Evolutionary conservation across 176 grass and related monocot species (phyloP).

Genomic region (Oryza punctata): DNA sequence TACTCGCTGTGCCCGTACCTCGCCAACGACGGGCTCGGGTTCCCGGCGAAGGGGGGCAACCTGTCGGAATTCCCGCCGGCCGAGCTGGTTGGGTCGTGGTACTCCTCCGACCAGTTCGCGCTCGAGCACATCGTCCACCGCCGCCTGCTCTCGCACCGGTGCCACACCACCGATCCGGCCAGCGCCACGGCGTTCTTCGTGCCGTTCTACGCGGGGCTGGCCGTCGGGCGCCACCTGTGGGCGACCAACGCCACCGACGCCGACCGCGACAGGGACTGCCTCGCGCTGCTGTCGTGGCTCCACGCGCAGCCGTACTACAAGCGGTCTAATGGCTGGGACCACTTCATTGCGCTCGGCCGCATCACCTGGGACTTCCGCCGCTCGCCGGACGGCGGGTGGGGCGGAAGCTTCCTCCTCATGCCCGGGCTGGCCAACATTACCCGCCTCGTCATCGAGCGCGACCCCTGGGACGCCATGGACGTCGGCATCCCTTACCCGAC

Average conservation of each 20-base stretch:
- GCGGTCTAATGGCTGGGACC: slow-evolving; percentile 68
- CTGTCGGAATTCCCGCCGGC: slow-evolving; percentile 47
- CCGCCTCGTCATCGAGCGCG: slow-evolving; percentile 87
- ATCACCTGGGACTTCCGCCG: slow-evolving; percentile 98
- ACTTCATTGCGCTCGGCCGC: slow-evolving; percentile 83
- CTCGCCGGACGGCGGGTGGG: slow-evolving; percentile 50
- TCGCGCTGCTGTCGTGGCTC: slow-evolving; percentile 65
- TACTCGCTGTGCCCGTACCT: slow-evolving; percentile 64
- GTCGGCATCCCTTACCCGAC: slow-evolving; percentile 91
- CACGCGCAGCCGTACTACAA: slow-evolving; percentile 52
- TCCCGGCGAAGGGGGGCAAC: slow-evolving; percentile 43
- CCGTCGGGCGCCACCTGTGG: slow-evolving; percentile 77
- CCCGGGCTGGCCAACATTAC: slow-evolving; percentile 72
- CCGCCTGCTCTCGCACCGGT: slow-evolving; percentile 71
- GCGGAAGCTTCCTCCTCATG: slow-evolving; percentile 84
- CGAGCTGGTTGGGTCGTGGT: slow-evolving; percentile 62
- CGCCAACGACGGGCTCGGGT: slow-evolving; percentile 68
- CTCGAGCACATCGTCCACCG: slow-evolving; percentile 78
- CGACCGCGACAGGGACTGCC: slow-evolving; percentile 71
- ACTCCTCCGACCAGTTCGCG: slow-evolving; percentile 83
- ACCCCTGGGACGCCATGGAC: slow-evolving; percentile 81
- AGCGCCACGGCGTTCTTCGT: slow-evolving; percentile 74
- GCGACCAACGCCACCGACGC: slow-evolving; percentile 46
- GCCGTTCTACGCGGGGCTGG: slow-evolving; percentile 84
- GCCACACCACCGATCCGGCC: slow-evolving; percentile 57